phyloP scores from a whole-genome alignment of 495 filamentous ascomycete species.

The Astrocystis sublimbata region DNA sequence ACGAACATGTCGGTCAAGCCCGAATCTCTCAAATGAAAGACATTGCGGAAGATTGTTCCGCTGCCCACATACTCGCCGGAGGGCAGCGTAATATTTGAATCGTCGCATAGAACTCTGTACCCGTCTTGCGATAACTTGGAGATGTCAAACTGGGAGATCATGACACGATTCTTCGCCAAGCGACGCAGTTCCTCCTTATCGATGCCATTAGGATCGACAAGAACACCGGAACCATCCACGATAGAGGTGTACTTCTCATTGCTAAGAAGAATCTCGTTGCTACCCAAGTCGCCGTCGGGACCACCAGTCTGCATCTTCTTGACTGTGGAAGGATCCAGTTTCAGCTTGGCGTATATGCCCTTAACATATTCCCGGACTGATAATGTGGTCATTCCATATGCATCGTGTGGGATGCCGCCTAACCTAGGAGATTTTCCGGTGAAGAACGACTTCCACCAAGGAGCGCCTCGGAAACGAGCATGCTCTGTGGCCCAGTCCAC shows the following conservation, averaged over 20 bases:
- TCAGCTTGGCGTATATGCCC: constrained; percentile 94
- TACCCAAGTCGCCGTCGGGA: constrained; percentile 93
- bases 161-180: constrained; percentile 81
- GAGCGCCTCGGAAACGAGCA: constrained; percentile 81
- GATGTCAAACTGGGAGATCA: constrained; percentile 86
- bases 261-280: constrained; percentile 94
- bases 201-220: constrained; percentile 88
- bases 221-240: constrained; percentile 92
- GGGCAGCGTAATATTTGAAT: constrained; percentile 81
- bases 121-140: constrained; percentile 84
- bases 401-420: constrained; percentile 93
- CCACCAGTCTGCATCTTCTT: constrained; percentile 97
- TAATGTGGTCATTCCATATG: constrained; percentile 96
- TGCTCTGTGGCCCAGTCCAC: constrained; percentile 98
- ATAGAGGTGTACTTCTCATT: constrained; percentile 93
- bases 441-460: constrained; percentile 99
- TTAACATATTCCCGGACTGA: constrained; percentile 94
- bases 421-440: constrained; percentile 96
- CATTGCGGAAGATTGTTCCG: constrained; percentile 94
- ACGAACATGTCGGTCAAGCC: constrained; percentile 86
- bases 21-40: constrained; percentile 82
- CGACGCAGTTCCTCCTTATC: constrained; percentile 79
- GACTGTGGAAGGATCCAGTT: constrained; percentile 78
- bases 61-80: constrained; percentile 84
- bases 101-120: constrained; percentile 91